Conservation (phyloP, 768 basidiomycete genomes). For the Boletus vinaceobasis region DNA sequence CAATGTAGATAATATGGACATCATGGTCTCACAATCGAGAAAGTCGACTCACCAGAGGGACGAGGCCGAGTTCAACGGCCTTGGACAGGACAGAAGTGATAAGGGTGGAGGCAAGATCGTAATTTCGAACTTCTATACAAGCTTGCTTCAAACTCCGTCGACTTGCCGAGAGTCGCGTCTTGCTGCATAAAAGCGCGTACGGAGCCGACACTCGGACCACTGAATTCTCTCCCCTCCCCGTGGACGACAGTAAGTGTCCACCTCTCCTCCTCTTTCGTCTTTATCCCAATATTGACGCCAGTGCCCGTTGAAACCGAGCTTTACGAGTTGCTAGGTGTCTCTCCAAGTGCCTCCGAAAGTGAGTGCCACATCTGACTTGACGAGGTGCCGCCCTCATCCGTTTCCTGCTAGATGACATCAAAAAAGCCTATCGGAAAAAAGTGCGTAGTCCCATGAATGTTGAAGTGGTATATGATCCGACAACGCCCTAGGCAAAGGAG, state of each 20-base stretch:
- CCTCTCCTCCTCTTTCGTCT: not conserved
- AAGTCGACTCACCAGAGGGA: constrained; percentile 19
- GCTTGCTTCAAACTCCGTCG: constrained; percentile 31
- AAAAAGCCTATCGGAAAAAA: constrained; percentile 92
- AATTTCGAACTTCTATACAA: not conserved
- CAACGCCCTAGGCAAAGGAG: constrained; percentile 65
- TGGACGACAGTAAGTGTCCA: constrained; percentile 27
- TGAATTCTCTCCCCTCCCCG: constrained; percentile 1
- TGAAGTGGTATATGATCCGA: constrained; percentile 10
- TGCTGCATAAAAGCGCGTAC: constrained; percentile 25
- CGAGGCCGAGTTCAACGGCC: not conserved
- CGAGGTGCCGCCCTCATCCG: constrained; percentile 7
- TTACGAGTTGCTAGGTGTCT: constrained; percentile 82
- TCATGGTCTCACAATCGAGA: constrained; percentile 39
- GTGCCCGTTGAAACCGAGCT: constrained; percentile 77
- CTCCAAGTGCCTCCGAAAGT: constrained; percentile 71
- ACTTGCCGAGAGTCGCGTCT: constrained; percentile 29
- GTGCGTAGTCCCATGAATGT: constrained; percentile 38
- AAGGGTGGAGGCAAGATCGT: not conserved
- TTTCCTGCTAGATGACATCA: constrained; percentile 66
- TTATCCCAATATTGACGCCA: constrained; percentile 23
- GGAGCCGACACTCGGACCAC: not conserved
- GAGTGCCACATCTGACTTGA: constrained; percentile 14
- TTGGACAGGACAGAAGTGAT: not conserved
- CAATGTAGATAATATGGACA: constrained; percentile 89